phyloP scores from a whole-genome alignment of 1,284 basidiomycete species.

The Irpex sp. region DNA sequence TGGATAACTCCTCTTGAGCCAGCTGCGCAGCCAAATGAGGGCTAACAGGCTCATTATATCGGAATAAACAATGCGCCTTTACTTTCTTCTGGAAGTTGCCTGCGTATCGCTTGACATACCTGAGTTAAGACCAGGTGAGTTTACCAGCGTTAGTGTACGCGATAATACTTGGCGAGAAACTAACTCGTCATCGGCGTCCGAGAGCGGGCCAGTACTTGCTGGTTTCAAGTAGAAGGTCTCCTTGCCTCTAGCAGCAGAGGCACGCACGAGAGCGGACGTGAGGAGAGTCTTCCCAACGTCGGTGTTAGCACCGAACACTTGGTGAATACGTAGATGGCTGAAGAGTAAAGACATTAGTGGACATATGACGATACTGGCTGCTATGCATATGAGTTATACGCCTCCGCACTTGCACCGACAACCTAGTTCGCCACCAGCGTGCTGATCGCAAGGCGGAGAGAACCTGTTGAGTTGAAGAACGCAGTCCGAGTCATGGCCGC shows the following conservation, averaged over 20 bases:
- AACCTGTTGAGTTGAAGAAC: too few relatives aligned
- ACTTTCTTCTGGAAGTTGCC: slow-evolving; percentile 41
- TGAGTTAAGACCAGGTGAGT: slow-evolving; percentile 26
- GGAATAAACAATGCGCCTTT: slow-evolving; percentile 75
- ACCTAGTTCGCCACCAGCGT: neutral
- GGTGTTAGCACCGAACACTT: slow-evolving; percentile 90
- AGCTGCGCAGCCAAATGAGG: slow-evolving; percentile 86
- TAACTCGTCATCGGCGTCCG: slow-evolving; percentile 81
- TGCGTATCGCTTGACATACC: slow-evolving; percentile 68
- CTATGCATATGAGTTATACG: neutral
- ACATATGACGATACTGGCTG: neutral
- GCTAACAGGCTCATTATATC: slow-evolving; percentile 87
- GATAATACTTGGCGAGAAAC: slow-evolving; percentile 22
- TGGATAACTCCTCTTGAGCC: slow-evolving; percentile 38
- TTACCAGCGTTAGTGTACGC: neutral
- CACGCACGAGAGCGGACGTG: slow-evolving; percentile 77
- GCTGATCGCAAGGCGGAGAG: too few relatives aligned
- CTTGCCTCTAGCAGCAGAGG: slow-evolving; percentile 53
- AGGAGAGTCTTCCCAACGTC: slow-evolving; percentile 92
- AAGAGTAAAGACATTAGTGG: slow-evolving; percentile 51
- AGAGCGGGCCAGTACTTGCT: slow-evolving; percentile 81
- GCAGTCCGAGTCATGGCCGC: too few relatives aligned
- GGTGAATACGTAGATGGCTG: slow-evolving; percentile 80
- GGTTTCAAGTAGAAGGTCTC: slow-evolving; percentile 86
- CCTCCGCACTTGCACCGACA: neutral